A percentile compares a stretch with the other conserved stretches of the same genome.
Evolutionary conservation across 2,329 filamentous ascomycete genomes (phyloP).

Genomic region (Harringtonia lauricola): DNA sequence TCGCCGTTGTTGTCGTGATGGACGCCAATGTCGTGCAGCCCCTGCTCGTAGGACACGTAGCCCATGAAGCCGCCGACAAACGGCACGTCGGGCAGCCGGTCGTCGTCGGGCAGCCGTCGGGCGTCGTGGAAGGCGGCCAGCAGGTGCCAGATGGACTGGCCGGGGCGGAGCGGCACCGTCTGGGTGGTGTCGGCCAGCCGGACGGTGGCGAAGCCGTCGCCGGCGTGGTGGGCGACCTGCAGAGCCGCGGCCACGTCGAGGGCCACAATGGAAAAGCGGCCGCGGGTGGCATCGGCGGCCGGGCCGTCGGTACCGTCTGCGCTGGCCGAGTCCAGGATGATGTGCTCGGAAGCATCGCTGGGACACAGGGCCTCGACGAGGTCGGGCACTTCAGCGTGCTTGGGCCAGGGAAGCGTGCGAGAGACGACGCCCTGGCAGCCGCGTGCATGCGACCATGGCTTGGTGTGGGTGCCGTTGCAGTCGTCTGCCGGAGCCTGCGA

Average conservation of each 20-base stretch:
- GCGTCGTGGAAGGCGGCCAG: constrained; percentile 32
- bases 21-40: constrained; percentile 50
- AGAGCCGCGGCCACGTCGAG: constrained; percentile 46
- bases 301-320: constrained; percentile 29
- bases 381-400: constrained; percentile 37
- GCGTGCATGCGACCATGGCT: not conserved
- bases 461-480: not conserved
- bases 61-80: constrained; percentile 82
- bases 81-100: constrained; percentile 23
- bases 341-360: constrained; percentile 24
- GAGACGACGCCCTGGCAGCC: constrained; percentile 22
- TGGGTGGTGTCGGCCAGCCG: constrained; percentile 8
- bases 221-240: constrained; percentile 45
- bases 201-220: constrained; percentile 28
- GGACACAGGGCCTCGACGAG: constrained; percentile 39
- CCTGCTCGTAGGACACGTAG: constrained; percentile 76
- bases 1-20: constrained; percentile 13
- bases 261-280: constrained; percentile 65
- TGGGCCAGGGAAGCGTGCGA: constrained; percentile 30
- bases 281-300: constrained; percentile 26
- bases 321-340: constrained; percentile 51
- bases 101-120: not conserved
- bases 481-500: constrained; percentile 11
- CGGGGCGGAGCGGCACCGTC: constrained; percentile 13
- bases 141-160: constrained; percentile 36